A percentile compares a stretch with the other conserved stretches of the same genome.
phyloP scores from a whole-genome alignment of 306 rosid genomes.

The Astragalus membranaceus region DNA sequence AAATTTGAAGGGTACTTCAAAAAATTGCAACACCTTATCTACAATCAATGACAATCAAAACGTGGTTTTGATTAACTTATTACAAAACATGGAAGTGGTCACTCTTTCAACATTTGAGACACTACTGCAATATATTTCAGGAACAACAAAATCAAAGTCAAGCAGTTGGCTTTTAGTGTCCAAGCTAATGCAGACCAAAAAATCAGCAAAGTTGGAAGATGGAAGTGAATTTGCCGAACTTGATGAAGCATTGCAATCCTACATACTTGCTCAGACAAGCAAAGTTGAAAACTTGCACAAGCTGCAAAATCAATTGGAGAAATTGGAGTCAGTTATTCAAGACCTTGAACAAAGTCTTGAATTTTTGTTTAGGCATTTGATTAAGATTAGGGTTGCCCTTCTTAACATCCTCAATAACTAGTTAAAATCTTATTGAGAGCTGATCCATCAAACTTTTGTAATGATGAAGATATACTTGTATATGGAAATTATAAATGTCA shows the following conservation, averaged over 20 bases:
- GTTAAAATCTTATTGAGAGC: no score
- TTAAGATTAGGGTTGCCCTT: conserved; percentile 16
- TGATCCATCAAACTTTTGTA: no score
- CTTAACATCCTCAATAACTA: no score
- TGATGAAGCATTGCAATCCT: conserved; percentile 16
- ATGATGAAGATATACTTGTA: background rate
- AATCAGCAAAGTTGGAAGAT: background rate
- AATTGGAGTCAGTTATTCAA: background rate
- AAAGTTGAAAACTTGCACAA: background rate
- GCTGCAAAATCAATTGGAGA: conserved; percentile 21
- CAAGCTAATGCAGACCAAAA: conserved; percentile 17
- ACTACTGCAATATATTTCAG: conserved; percentile 1
- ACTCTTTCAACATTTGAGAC: conserved; percentile 14
- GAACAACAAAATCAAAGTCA: conserved; percentile 11
- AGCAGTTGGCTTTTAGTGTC: conserved; percentile 26
- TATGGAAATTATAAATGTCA: background rate
- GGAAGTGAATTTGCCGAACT: conserved; percentile 11
- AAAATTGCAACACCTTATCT: no score
- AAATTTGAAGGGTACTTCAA: no score
- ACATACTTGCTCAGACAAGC: background rate
- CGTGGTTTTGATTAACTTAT: background rate
- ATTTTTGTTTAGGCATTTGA: background rate
- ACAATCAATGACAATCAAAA: conserved; percentile 3
- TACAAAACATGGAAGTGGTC: conserved; percentile 4
- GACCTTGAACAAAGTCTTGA: no score